phyloP scores from a whole-genome alignment of 345 rosid genomes.

The sweet orange (Citrus sinensis) region DVS_A1.0 CM039162.1:20629501-20630000 shows the following conservation, averaged over 20 bases:
- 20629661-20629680: background rate
- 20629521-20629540: background rate
- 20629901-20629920: background rate
- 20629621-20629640: background rate
- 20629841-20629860: constrained; percentile 23
- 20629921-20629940: too few relatives aligned
- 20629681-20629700: background rate
- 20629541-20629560: constrained; percentile 3
- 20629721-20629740: background rate
- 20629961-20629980: too few relatives aligned
- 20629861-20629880: background rate
- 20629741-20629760: background rate
- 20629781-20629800: too few relatives aligned
- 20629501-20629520: constrained; percentile 12
- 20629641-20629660: constrained; percentile 18
- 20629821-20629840: constrained; percentile 18
- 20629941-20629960: background rate
- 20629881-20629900: background rate
- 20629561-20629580: background rate
- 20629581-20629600: background rate
- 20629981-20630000: too few relatives aligned
- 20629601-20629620: background rate
- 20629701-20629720: constrained; percentile 1
- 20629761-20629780: background rate
- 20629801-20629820: constrained; percentile 21